These are phyloP conservation scores for Saposhnikovia divaricata DNA, from an alignment of 129 eudicot genomes.

Conservation along the genomic window DNA sequence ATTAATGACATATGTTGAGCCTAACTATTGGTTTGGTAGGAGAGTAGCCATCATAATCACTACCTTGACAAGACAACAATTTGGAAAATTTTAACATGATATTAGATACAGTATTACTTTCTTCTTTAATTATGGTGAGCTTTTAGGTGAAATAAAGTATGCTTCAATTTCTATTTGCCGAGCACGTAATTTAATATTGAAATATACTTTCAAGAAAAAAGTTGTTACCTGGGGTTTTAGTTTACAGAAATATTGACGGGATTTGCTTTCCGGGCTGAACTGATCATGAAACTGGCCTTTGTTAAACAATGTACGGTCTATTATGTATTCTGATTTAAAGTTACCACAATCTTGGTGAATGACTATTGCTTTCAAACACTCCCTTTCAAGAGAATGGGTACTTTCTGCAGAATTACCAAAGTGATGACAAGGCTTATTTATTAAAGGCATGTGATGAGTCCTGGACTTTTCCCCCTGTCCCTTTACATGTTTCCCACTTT, in stretches of 20 bases:
- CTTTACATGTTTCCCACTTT: conserved; percentile 3
- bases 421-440: background rate
- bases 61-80: background rate
- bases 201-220: background rate
- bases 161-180: background rate
- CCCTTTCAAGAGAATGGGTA: background rate
- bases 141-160: background rate
- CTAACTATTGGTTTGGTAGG: background rate
- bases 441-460: background rate
- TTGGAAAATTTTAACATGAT: background rate
- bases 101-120: background rate
- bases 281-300: background rate
- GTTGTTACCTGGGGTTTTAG: background rate
- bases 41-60: background rate
- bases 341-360: background rate
- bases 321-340: background rate
- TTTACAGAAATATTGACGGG: background rate
- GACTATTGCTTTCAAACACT: background rate
- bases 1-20: background rate
- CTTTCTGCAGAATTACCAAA: background rate
- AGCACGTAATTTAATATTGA: background rate
- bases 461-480: background rate
- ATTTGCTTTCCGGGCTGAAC: background rate
- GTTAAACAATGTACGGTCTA: background rate
- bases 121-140: background rate